A percentile compares a stretch with the other conserved stretches of the same genome.
Conservation (phyloP, 2,329 filamentous ascomycete species). For the Fusarium piperis region DNA sequence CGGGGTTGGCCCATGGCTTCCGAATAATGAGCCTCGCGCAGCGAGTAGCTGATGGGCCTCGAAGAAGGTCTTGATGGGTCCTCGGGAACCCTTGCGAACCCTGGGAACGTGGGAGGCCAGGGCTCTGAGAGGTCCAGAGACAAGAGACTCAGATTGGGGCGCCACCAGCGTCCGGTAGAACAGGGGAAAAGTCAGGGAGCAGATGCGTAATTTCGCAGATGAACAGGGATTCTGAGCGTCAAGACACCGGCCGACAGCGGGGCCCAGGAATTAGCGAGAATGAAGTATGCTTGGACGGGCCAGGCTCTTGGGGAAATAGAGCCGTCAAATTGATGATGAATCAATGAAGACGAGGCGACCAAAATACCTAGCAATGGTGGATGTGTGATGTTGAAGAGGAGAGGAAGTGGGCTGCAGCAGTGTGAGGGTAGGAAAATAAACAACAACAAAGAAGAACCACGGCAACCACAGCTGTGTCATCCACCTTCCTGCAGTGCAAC, state of each 20-base stretch:
- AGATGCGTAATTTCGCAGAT: constrained; percentile 40
- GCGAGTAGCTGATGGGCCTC: constrained; percentile 10
- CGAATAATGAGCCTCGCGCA: constrained; percentile 18
- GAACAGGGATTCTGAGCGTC: constrained; percentile 35
- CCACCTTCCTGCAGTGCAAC: not conserved
- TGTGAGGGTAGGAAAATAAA: constrained; percentile 22
- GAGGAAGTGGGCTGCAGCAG: not conserved
- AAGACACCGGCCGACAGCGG: constrained; percentile 35
- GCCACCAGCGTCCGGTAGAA: constrained; percentile 30
- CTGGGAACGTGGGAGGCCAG: constrained; percentile 20
- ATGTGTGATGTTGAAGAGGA: constrained; percentile 16
- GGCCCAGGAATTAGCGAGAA: constrained; percentile 13
- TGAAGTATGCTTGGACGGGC: not conserved
- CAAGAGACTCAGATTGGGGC: constrained; percentile 29
- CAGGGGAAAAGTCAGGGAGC: constrained; percentile 30
- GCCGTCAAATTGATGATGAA: constrained; percentile 12
- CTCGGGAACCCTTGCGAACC: constrained; percentile 21
- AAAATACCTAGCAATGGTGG: constrained; percentile 32
- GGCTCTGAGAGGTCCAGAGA: constrained; percentile 25
- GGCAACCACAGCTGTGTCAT: constrained; percentile 22
- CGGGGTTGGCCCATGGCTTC: constrained; percentile 35
- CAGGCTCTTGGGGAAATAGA: not conserved
- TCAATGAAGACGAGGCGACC: constrained; percentile 20
- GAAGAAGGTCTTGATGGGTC: constrained; percentile 9
- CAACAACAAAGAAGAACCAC: constrained; percentile 27